phyloP scores from a whole-genome alignment of 257 asterid genomes.

The Solanum bulbocastanum region DNA sequence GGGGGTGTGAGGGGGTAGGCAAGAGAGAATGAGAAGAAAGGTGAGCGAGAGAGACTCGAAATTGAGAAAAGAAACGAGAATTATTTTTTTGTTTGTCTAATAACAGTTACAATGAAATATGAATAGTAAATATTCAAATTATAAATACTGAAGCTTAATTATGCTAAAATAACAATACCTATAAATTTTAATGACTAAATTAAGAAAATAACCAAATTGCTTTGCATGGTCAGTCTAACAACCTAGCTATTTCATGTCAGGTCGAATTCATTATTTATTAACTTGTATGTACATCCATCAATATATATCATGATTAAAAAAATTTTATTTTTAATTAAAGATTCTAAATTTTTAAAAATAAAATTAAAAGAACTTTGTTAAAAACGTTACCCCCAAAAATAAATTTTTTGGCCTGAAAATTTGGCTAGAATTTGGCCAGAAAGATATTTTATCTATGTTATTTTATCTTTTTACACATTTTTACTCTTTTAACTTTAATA shows the following conservation, averaged over 20 bases:
- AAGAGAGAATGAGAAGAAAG: too few relatives aligned
- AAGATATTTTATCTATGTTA: too few relatives aligned
- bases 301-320: neutral
- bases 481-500: too few relatives aligned
- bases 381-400: neutral
- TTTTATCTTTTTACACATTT: too few relatives aligned
- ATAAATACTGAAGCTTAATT: neutral
- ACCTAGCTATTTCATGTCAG: neutral
- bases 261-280: neutral
- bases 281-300: neutral
- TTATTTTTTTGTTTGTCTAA: too few relatives aligned
- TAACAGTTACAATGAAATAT: too few relatives aligned
- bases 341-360: too few relatives aligned
- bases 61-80: too few relatives aligned
- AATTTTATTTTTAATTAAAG: accelerated
- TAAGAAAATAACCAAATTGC: neutral
- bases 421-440: too few relatives aligned
- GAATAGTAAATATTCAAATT: too few relatives aligned
- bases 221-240: neutral
- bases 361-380: neutral
- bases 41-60: neutral
- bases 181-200: neutral
- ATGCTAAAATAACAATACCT: neutral
- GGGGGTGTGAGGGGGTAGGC: too few relatives aligned
- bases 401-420: too few relatives aligned